Evolutionary conservation across 139 green algal species (phyloP), one percentile per base, ranked within the genome.

Genomic region (Picochlorum sp.): DNA sequence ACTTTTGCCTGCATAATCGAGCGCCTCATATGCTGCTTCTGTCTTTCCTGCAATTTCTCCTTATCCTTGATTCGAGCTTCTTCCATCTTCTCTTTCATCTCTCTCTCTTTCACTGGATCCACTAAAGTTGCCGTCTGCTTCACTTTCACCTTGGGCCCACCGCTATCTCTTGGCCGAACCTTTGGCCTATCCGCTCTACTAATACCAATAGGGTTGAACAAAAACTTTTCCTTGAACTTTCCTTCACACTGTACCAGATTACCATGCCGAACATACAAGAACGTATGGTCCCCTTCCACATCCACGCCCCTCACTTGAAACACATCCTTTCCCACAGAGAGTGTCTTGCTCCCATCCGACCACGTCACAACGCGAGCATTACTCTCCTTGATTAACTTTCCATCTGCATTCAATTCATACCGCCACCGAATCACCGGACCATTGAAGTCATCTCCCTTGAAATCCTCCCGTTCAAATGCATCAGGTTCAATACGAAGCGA

Each of bases 301-400:
- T 88, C 77, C 18, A 80, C 70, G 38, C 84, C 70, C 20, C 61
- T 63, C 4, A 90, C 68, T 18, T 91, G 81, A 47, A 94, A 65
- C 41, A 88, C 80, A 69, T 94, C 86, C 10, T 89, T 74, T 0
- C 86, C 87, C 54, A 94, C 34, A 64, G 85, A 23, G 49, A 94
- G 79, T 68, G 84, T 73, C 71, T 81, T 49, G 49, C 54, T 77
- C 65, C 87, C 87, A 44, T 94, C 87, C 4, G 77, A 85, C 87
- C 87, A 94, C 23, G 79, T 71, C 31, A 92, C 81, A 52, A 89
- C 82, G 21, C 86, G 76, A 3, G 86, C 80, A 59, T 94, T 94
- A 75, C 77, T 89, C 67, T 92, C 71, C 5, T 24, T 71, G 60
- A 49, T 71, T 28, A 44, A 34, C 51, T 50, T 68, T 14, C 70